Conservation (phyloP, 768 basidiomycete genomes). For the Russula sp. region DNA sequence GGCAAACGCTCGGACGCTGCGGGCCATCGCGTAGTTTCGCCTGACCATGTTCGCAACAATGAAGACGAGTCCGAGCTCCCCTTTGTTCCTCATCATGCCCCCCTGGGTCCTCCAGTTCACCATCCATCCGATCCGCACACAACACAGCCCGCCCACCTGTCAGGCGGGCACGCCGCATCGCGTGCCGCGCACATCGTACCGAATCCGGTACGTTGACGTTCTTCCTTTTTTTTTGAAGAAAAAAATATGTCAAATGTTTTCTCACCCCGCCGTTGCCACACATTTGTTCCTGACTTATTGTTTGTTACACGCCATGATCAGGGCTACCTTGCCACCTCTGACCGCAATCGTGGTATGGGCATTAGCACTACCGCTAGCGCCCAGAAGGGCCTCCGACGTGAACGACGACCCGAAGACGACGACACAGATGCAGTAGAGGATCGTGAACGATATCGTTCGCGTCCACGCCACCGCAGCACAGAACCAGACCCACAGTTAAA, state of each 20-base stretch:
- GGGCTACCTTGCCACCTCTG: conserved; percentile 6
- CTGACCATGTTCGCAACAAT: neutral
- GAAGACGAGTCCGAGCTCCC: conserved; percentile 2
- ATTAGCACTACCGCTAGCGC: neutral
- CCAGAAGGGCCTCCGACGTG: conserved; percentile 11
- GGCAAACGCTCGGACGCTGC: neutral
- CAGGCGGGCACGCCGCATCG: neutral
- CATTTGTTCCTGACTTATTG: neutral
- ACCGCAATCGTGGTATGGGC: conserved; percentile 2
- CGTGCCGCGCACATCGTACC: conserved; percentile 11
- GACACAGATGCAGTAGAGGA: conserved; percentile 4
- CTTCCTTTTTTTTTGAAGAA: neutral
- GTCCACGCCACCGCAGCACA: conserved; percentile 6
- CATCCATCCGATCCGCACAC: conserved; percentile 18
- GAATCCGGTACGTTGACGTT: conserved; percentile 21
- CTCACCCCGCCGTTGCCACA: neutral
- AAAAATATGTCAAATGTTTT: too few species aligned
- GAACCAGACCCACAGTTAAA: conserved; percentile 1
- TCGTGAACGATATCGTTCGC: conserved; percentile 19
- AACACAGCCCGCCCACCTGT: neutral
- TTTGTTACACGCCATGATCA: neutral
- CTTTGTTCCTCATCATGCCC: conserved; percentile 15
- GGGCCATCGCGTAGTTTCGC: neutral
- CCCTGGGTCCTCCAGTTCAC: conserved; percentile 3
- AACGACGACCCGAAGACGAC: conserved; percentile 10